phyloP scores from a whole-genome alignment of 306 rosid species.

The Rosa rugosa region DNA sequence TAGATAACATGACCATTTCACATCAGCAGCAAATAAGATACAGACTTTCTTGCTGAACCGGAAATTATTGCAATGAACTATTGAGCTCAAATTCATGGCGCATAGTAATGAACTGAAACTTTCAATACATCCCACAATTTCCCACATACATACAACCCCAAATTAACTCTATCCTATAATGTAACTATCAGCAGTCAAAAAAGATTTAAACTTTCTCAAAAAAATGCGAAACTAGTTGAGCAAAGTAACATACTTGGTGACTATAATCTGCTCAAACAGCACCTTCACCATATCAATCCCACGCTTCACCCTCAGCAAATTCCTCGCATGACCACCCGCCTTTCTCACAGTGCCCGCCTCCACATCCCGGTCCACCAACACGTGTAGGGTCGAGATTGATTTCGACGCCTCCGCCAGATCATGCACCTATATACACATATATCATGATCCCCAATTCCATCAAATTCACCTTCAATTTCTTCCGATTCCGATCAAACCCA shows the following conservation, averaged over 20 bases:
- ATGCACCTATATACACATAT: conserved; percentile 43
- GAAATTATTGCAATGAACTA: no score
- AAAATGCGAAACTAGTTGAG: not conserved
- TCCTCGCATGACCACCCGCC: conserved; percentile 83
- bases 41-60: no score
- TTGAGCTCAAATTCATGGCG: no score
- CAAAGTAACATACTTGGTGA: conserved; percentile 54
- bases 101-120: no score
- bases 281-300: conserved; percentile 89
- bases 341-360: conserved; percentile 49
- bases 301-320: conserved; percentile 84
- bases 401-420: conserved; percentile 85
- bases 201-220: not conserved
- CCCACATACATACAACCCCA: not conserved
- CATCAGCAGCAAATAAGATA: not conserved
- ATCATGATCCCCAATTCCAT: conserved; percentile 1
- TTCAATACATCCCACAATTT: no score
- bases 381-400: conserved; percentile 52
- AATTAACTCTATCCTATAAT: not conserved
- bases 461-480: not conserved
- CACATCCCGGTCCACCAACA: conserved; percentile 67
- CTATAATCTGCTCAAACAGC: conserved; percentile 73
- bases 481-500: not conserved
- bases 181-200: not conserved
- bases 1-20: not conserved